Conservation (phyloP, 2,329 filamentous ascomycete genomes). For the Penicillium sp. region DNA sequence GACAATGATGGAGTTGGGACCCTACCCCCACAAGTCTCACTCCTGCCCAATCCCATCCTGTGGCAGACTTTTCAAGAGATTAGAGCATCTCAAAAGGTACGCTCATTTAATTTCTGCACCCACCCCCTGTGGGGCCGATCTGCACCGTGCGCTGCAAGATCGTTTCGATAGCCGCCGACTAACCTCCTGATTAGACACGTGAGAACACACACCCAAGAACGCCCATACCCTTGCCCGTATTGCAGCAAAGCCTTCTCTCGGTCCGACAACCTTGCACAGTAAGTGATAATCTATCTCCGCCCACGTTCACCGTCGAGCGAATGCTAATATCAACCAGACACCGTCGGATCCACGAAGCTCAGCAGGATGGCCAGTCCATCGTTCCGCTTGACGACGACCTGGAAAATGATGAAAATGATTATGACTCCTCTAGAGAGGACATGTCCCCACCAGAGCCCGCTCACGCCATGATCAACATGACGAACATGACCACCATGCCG, state of each 20-base stretch:
- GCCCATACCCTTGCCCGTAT: slow-evolving; percentile 94
- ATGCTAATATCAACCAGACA: slow-evolving; percentile 55
- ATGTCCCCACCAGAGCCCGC: slow-evolving; percentile 58
- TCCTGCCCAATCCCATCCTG: slow-evolving; percentile 99
- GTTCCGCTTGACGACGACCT: slow-evolving; percentile 72
- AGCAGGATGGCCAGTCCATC: slow-evolving; percentile 56
- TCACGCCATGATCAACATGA: slow-evolving; percentile 36
- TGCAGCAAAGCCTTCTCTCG: slow-evolving; percentile 99
- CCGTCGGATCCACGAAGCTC: slow-evolving; percentile 77
- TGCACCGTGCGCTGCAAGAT: slow-evolving; percentile 40
- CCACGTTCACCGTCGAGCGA: neutral
- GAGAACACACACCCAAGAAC: slow-evolving; percentile 98
- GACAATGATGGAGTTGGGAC: slow-evolving; percentile 93
- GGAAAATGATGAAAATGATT: slow-evolving; percentile 84
- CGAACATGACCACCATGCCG: slow-evolving; percentile 39
- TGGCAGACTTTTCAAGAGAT: slow-evolving; percentile 94
- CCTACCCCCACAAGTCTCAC: slow-evolving; percentile 96
- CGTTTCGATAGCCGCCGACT: slow-evolving; percentile 54
- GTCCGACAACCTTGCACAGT: slow-evolving; percentile 99
- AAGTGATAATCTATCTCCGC: slow-evolving; percentile 41
- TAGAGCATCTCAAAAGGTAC: slow-evolving; percentile 99
- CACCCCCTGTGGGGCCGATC: slow-evolving; percentile 20
- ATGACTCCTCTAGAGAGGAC: slow-evolving; percentile 76
- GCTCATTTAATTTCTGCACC: slow-evolving; percentile 39
- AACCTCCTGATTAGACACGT: slow-evolving; percentile 73